Conservation (phyloP, 2,329 filamentous ascomycete genomes). For the Alternaria metachromatica region DNA sequence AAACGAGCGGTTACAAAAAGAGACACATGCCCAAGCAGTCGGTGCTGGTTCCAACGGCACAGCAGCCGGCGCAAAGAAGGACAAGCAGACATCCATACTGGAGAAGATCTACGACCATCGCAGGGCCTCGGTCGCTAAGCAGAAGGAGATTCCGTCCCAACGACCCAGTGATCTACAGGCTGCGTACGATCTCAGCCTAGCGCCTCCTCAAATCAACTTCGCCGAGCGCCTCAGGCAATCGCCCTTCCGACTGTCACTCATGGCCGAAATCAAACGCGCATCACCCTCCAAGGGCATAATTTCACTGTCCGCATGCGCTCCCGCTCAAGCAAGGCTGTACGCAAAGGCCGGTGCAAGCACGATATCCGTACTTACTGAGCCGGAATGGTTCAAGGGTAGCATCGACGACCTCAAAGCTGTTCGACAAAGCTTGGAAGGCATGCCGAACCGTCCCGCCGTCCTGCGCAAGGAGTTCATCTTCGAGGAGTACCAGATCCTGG, state of each 20-base stretch:
- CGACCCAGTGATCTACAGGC: slow-evolving; percentile 83
- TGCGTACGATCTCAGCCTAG: slow-evolving; percentile 81
- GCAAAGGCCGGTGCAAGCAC: slow-evolving; percentile 93
- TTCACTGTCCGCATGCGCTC: slow-evolving; percentile 83
- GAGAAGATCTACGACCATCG: slow-evolving; percentile 89
- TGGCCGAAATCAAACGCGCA: slow-evolving; percentile 96
- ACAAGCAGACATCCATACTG: slow-evolving; percentile 82
- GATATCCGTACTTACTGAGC: slow-evolving; percentile 97
- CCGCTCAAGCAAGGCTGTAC: slow-evolving; percentile 88
- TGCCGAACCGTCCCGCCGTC: slow-evolving; percentile 91
- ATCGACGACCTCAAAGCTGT: slow-evolving; percentile 92
- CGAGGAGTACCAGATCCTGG: slow-evolving; percentile 96
- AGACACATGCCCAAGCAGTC: slow-evolving; percentile 44
- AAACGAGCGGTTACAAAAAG: slow-evolving; percentile 64
- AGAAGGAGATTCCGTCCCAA: slow-evolving; percentile 86
- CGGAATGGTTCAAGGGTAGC: slow-evolving; percentile 98
- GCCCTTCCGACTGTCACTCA: slow-evolving; percentile 85
- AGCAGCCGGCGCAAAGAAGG: slow-evolving; percentile 37
- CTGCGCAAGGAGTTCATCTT: slow-evolving; percentile 97
- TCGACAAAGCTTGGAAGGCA: slow-evolving; percentile 83
- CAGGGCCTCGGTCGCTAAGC: slow-evolving; percentile 74
- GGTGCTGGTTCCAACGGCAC: slow-evolving; percentile 31
- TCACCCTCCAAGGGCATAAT: slow-evolving; percentile 97
- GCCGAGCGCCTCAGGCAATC: slow-evolving; percentile 79
- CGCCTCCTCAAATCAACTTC: slow-evolving; percentile 84